Conservation (phyloP, 257 asterid genomes). For the Sherardia arvensis region DNA sequence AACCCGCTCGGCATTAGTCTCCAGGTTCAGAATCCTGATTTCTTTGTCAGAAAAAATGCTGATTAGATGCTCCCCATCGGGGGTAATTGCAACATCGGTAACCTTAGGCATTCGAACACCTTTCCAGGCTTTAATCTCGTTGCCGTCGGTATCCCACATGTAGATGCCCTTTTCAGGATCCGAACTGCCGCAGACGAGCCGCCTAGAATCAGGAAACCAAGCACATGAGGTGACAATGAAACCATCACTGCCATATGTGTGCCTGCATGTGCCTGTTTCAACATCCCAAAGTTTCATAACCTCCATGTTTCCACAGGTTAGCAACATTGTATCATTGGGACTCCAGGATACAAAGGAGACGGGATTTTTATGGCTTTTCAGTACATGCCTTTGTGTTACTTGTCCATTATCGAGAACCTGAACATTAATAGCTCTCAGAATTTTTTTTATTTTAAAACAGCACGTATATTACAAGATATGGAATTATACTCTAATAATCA, state of each 20-base stretch:
- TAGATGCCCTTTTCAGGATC: constrained; percentile 78
- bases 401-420: constrained; percentile 70
- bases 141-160: constrained; percentile 91
- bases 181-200: constrained; percentile 89
- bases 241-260: constrained; percentile 58
- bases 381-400: constrained; percentile 31
- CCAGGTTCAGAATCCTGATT: constrained; percentile 61
- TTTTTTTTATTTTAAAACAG: too few relatives aligned
- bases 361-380: constrained; percentile 60
- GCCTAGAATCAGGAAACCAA: constrained; percentile 93
- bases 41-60: constrained; percentile 74
- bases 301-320: constrained; percentile 84
- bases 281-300: constrained; percentile 89
- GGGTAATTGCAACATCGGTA: constrained; percentile 81
- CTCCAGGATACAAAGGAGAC: constrained; percentile 87
- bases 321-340: constrained; percentile 85
- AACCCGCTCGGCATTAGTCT: constrained; percentile 49
- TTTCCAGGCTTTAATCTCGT: constrained; percentile 79
- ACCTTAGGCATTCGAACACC: constrained; percentile 90
- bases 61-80: constrained; percentile 76
- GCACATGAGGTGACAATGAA: constrained; percentile 82
- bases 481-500: too few relatives aligned
- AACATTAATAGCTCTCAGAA: not conserved
- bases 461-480: too few relatives aligned
- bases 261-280: constrained; percentile 77